Percentiles rank a stretch among this genome's conserved stretches.
Evolutionary conservation across 192 early-diverging fungal genomes (phyloP).

Genomic region (Geranomyces variabilis): DNA sequence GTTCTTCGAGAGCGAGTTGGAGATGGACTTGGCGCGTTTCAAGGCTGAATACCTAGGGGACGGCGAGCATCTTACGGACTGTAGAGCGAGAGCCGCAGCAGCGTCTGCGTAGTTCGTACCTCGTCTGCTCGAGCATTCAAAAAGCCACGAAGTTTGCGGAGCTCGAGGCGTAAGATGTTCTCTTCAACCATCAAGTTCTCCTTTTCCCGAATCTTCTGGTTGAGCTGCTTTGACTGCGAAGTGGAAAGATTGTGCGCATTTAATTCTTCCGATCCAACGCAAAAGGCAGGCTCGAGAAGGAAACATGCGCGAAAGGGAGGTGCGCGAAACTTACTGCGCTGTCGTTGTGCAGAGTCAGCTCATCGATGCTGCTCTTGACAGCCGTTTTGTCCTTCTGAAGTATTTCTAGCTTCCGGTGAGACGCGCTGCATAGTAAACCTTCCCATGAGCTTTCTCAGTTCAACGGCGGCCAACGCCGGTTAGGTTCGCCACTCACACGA

Average conservation of each 20-base stretch:
- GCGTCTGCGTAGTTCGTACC: no score
- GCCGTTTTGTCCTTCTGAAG: constrained; percentile 49
- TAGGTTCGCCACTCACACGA: constrained; percentile 47
- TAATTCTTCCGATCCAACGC: background rate
- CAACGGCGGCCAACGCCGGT: no score
- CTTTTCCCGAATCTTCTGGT: constrained; percentile 54
- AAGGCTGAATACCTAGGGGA: constrained; percentile 51
- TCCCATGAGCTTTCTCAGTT: no score
- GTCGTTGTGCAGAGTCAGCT: constrained; percentile 63
- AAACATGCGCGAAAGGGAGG: background rate
- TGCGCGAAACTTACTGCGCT: constrained; percentile 44
- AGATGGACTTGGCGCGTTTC: constrained; percentile 58
- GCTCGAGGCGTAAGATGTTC: constrained; percentile 60
- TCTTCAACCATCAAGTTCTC: constrained; percentile 68
- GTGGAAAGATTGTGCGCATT: background rate
- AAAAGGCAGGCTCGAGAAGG: constrained; percentile 1
- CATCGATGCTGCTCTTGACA: constrained; percentile 54
- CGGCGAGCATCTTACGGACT: no score
- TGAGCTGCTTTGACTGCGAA: constrained; percentile 53
- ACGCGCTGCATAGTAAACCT: no score
- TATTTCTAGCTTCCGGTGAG: constrained; percentile 47
- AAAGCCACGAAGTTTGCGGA: constrained; percentile 57
- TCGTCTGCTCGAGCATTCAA: constrained; percentile 57
- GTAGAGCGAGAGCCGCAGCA: no score
- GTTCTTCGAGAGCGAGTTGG: constrained; percentile 61